Conservation (phyloP, 768 basidiomycete species). For the Lentinula guzmanii region DNA sequence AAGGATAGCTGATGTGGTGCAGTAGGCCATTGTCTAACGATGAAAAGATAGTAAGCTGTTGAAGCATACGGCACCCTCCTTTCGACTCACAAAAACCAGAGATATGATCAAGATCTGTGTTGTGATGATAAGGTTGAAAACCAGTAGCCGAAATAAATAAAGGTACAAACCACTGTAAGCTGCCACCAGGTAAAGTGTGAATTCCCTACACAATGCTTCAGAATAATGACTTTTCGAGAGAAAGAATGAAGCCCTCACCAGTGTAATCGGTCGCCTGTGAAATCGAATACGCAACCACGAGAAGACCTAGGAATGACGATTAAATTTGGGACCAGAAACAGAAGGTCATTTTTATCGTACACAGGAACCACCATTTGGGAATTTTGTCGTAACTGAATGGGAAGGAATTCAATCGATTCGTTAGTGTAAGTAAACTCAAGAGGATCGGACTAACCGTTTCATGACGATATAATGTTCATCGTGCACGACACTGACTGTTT, state of each 20-base stretch:
- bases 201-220: not conserved
- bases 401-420: not conserved
- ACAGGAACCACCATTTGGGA: conserved; percentile 17
- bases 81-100: conserved; percentile 11
- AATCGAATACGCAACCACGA: not conserved
- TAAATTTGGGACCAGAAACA: no score
- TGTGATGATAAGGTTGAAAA: conserved; percentile 12
- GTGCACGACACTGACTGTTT: conserved; percentile 18
- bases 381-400: conserved; percentile 10
- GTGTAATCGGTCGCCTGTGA: conserved; percentile 20
- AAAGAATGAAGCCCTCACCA: not conserved
- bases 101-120: conserved; percentile 16
- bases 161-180: conserved; percentile 13
- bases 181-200: conserved; percentile 21
- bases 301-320: not conserved
- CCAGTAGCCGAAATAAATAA: not conserved
- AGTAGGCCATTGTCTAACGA: not conserved
- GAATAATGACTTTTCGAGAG: not conserved
- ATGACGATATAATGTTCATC: conserved; percentile 19
- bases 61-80: not conserved
- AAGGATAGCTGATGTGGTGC: conserved; percentile 11
- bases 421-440: no score
- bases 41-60: not conserved
- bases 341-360: not conserved
- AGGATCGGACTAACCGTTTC: not conserved